These are phyloP conservation scores for Gymnopilus junonius DNA, from an alignment of 768 basidiomycete genomes.

Conservation along the genomic window DNA sequence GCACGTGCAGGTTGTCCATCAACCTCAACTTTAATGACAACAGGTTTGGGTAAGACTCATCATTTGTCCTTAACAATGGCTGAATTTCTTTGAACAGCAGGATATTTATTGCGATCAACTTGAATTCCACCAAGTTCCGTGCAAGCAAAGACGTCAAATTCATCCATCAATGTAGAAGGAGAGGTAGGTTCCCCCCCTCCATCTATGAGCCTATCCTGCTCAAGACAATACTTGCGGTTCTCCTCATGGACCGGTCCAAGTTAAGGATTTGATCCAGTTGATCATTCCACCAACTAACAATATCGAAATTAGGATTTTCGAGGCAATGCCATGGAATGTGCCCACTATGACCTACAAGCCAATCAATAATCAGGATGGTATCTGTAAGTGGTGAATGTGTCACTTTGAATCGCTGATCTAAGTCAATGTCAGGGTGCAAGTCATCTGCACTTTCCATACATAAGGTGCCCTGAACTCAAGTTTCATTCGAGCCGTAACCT, in stretches of 20 bases:
- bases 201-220: too few relatives aligned
- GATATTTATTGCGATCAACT: slow-evolving; percentile 11
- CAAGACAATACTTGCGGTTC: not conserved
- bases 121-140: not conserved
- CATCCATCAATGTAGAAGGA: not conserved
- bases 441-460: too few relatives aligned
- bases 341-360: not conserved
- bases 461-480: not conserved
- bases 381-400: not conserved
- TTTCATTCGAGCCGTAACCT: not conserved
- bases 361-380: not conserved
- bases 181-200: too few relatives aligned
- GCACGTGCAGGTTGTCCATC: slow-evolving; percentile 37
- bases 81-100: slow-evolving; percentile 29
- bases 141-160: not conserved
- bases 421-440: too few relatives aligned
- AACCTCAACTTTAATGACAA: slow-evolving; percentile 32
- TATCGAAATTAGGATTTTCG: slow-evolving; percentile 1
- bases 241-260: not conserved
- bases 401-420: too few relatives aligned
- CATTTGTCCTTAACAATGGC: slow-evolving; percentile 21
- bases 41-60: slow-evolving; percentile 32
- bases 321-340: too few relatives aligned
- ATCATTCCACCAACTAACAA: not conserved
- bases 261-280: not conserved